Evolutionary conservation across 1,284 basidiomycete genomes (phyloP), one percentile per base, ranked within the genome.

Genomic region (Tilletia indica): DNA sequence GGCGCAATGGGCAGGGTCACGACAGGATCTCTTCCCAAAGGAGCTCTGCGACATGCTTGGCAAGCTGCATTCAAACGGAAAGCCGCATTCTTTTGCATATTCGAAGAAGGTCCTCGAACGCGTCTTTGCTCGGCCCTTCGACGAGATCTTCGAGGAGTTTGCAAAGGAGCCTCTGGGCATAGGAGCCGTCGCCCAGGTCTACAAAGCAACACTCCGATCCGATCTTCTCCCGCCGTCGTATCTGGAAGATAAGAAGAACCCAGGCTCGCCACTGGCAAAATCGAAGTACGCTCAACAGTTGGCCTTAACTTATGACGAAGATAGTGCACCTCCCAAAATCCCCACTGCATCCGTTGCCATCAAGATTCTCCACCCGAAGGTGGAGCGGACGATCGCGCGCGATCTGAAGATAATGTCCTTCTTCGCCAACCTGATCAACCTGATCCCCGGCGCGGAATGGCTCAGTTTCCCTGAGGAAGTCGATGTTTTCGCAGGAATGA

Each of bases 151-250:
- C 78, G 93, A 94, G 78, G 89, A 92, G 72, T 99, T 99, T 80
- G 90, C 92, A 63, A 88, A 90, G 72, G 87, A 86, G 39, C 95
- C 97, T 0, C 94, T 99, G 71, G 97, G 97, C 4, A 93, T 92
- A n/a, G 97, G 97, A 56, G 96, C 97, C 5, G 97, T 99, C 70
- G 97, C 94, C 3, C 96, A 99, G 86, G 94, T 92, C 3, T 97
- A 97, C 85, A 89, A 90, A 76, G 95, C 92, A 21, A 92, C 88
- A 5, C 88, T 98, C 69, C 91, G 91, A 74, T 88, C 90, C 68
- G 90, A 94, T 82, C 87, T 97, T 56, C 88, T 97, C 39, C 92
- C 93, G 2, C 83, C 80, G 4, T 81, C 83, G n/a, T 87, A 87
- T 72, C 80, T 85, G 51, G 61, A 72, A 0, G 74, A 73, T 1